Percentiles rank a stretch among this genome's conserved stretches.
Conservation (phyloP, 148 eudicot genomes). For the Amaranthus cruentus region DNA sequence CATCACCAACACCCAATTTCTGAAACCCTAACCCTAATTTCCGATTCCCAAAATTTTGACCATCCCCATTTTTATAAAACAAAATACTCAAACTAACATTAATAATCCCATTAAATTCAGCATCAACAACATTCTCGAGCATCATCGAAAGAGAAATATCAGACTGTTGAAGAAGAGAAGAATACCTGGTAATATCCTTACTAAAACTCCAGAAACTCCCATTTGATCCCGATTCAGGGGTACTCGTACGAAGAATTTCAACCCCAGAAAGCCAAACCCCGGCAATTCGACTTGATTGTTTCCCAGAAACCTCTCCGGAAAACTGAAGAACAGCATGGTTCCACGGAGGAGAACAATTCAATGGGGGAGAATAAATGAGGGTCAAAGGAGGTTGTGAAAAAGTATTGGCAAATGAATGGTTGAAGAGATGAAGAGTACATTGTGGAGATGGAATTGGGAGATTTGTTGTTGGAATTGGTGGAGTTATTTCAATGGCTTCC, state of each 20-base stretch:
- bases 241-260: conserved; percentile 78
- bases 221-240: conserved; percentile 51
- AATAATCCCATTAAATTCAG: conserved; percentile 59
- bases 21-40: conserved; percentile 32
- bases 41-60: background rate
- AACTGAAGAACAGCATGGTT: conserved; percentile 44
- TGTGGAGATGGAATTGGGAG: conserved; percentile 38
- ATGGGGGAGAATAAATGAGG: conserved; percentile 46
- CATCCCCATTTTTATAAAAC: conserved; percentile 30
- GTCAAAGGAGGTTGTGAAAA: conserved; percentile 48
- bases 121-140: conserved; percentile 70
- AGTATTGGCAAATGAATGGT: conserved; percentile 56
- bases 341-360: conserved; percentile 42
- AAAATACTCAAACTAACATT: conserved; percentile 44
- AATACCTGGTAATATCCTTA: conserved; percentile 59
- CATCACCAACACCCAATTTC: background rate
- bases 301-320: conserved; percentile 36
- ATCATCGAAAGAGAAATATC: conserved; percentile 50
- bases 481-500: conserved; percentile 40
- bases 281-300: conserved; percentile 63
- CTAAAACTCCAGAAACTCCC: conserved; percentile 65
- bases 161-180: conserved; percentile 33
- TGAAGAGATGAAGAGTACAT: conserved; percentile 41
- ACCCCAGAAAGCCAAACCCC: conserved; percentile 62
- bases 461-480: conserved; percentile 42